Evolutionary conservation across 2,329 filamentous ascomycete species (phyloP).

Genomic region (Neofusicoccum parvum): DNA sequence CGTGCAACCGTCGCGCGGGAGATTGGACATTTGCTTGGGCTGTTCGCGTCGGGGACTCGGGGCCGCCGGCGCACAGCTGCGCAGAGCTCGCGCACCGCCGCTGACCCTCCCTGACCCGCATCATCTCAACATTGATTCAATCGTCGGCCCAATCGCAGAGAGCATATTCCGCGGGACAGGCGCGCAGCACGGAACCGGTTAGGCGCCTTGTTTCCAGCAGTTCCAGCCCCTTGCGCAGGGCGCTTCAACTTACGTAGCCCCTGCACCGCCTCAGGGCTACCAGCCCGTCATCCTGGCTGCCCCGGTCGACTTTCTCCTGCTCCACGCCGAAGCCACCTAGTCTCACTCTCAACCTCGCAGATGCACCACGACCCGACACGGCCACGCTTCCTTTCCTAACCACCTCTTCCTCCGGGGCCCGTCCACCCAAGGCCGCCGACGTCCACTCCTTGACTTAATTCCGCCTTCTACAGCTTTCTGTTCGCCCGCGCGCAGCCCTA

Average conservation of each 20-base stretch:
- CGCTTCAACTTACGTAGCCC: slow-evolving; percentile 19
- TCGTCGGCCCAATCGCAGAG: background rate
- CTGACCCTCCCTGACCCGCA: background rate
- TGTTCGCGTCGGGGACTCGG: slow-evolving; percentile 5
- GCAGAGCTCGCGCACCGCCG: background rate
- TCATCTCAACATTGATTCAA: background rate
- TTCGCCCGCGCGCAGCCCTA: slow-evolving; percentile 9
- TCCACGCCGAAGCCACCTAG: slow-evolving; percentile 18
- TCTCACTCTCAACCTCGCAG: slow-evolving; percentile 2
- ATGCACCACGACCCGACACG: slow-evolving; percentile 1
- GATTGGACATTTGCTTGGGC: background rate
- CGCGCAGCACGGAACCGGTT: background rate
- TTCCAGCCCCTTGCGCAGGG: slow-evolving; percentile 18
- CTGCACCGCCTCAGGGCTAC: slow-evolving; percentile 17
- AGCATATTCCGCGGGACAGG: background rate
- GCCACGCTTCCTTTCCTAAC: background rate
- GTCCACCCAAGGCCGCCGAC: background rate
- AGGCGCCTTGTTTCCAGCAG: background rate
- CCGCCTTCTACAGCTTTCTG: background rate
- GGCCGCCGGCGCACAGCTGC: background rate
- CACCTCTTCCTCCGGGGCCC: background rate
- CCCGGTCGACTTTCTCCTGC: slow-evolving; percentile 11
- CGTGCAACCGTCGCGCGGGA: slow-evolving; percentile 16
- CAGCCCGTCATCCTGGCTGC: slow-evolving; percentile 2
- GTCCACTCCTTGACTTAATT: slow-evolving; percentile 15